A percentile compares a stretch with the other conserved stretches of the same genome.
phyloP scores from a whole-genome alignment of 768 basidiomycete species.

The Russula vinacea region DNA sequence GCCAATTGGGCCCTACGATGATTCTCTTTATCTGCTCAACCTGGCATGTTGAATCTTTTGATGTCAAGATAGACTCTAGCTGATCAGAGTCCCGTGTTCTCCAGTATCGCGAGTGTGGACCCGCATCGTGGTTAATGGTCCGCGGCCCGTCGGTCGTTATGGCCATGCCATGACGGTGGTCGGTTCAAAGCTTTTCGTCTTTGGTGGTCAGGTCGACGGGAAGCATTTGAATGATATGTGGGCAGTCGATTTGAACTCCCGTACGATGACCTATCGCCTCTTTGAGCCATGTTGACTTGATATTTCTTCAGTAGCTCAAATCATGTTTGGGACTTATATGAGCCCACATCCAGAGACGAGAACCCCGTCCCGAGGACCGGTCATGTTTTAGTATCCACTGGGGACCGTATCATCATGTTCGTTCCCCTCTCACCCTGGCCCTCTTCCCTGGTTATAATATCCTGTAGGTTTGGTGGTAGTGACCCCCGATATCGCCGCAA shows the following conservation, averaged over 20 bases:
- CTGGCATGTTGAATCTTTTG: slow-evolving; percentile 57
- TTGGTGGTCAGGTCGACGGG: slow-evolving; percentile 94
- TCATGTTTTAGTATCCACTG: slow-evolving; percentile 79
- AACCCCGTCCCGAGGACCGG: slow-evolving; percentile 83
- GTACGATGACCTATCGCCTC: slow-evolving; percentile 47
- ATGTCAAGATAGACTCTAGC: background rate
- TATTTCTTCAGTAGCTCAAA: slow-evolving; percentile 60
- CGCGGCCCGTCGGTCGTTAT: slow-evolving; percentile 83
- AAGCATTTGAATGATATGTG: slow-evolving; percentile 93
- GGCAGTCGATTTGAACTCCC: slow-evolving; percentile 91
- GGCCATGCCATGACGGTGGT: slow-evolving; percentile 94
- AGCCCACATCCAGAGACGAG: slow-evolving; percentile 53
- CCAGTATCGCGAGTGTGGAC: slow-evolving; percentile 95
- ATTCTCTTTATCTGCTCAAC: slow-evolving; percentile 90
- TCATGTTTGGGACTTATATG: slow-evolving; percentile 78
- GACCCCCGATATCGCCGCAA: slow-evolving; percentile 99
- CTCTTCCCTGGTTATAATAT: slow-evolving; percentile 1
- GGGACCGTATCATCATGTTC: slow-evolving; percentile 44
- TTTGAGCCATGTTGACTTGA: slow-evolving; percentile 16
- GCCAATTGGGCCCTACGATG: slow-evolving; percentile 76
- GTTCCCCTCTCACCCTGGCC: slow-evolving; percentile 22
- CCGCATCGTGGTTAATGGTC: slow-evolving; percentile 70
- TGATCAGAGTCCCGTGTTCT: background rate
- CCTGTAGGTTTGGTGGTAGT: slow-evolving; percentile 85
- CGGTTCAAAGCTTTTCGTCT: slow-evolving; percentile 87